Evolutionary conservation across 2,329 filamentous ascomycete species (phyloP), one percentile per base, ranked within the genome.

Genomic region (Talaromyces sp.): DNA sequence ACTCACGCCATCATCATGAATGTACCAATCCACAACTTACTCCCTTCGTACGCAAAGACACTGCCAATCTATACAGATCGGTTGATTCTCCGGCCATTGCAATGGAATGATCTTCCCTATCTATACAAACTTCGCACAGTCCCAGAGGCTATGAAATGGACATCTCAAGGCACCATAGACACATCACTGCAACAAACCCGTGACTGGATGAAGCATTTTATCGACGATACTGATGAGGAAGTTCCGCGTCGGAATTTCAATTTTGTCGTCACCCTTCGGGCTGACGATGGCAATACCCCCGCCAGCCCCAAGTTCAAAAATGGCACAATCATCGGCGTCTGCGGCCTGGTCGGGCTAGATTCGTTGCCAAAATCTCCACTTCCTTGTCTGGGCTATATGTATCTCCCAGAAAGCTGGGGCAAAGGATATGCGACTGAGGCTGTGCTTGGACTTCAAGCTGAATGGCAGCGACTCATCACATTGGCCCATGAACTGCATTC

Each of bases 361-460:
- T 49, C 46, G 14, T 20, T 42, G 27, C 36, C 36, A 16, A 16
- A 40, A 8, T 49, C 36, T 22, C 46, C 46, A 10, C 16, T 49
- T 1, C 46, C 46, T 13, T 22, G 11, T 8, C 32, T 49, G 30
- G 46, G 46, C 22, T 49, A 49, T 14, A 49, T 49, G 37, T 42
- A 41, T 16, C 22, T 27, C 9, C 46, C 46, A 22, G 37, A 49
- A 16, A 16, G 36, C 7, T 49, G 46, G 46, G 46, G 46, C 11
- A 49, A 41, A 24, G 46, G 46, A n/a, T 49, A 49, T 33, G 46
- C 46, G 13, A 49, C 46, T 2, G 46, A 49, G 7, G 37, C 46
- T 33, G 36, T 10, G 11, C 27, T 49, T 17, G 46, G 36, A 2
- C 41, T 49, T 33, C 36, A 40, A 29, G 6, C 5, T 22, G 46